Percentiles rank a stretch among this genome's conserved stretches.
Evolutionary conservation across 495 filamentous ascomycete species (phyloP).

Genomic region (Aspergillus wentii): DNA sequence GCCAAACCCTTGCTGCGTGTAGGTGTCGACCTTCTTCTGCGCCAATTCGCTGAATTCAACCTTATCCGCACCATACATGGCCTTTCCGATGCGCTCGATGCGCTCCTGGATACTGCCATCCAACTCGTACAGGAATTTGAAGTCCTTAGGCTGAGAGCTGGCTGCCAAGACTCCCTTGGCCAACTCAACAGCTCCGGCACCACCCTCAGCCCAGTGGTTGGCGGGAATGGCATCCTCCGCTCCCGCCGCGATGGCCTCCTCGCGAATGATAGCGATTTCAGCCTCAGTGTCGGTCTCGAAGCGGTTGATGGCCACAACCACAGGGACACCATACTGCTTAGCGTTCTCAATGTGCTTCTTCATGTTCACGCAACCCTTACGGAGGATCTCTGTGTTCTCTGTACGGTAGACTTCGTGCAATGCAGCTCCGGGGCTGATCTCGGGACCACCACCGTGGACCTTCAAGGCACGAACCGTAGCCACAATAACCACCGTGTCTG

Average conservation of each 20-base stretch:
- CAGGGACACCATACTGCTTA: constrained; percentile 79
- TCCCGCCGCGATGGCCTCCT: constrained; percentile 88
- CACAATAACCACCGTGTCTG: constrained; percentile 90
- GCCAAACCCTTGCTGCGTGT: constrained; percentile 85
- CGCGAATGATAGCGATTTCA: constrained; percentile 80
- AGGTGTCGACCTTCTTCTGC: constrained; percentile 92
- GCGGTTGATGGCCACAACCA: constrained; percentile 97
- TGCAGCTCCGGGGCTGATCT: constrained; percentile 79
- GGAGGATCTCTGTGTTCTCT: constrained; percentile 87
- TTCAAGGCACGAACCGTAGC: constrained; percentile 94
- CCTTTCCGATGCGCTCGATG: constrained; percentile 83
- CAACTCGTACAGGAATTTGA: constrained; percentile 80
- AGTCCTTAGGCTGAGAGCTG: constrained; percentile 79
- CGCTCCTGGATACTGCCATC: constrained; percentile 81
- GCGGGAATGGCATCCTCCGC: constrained; percentile 90
- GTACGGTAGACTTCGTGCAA: constrained; percentile 82
- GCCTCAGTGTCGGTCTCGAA: constrained; percentile 92
- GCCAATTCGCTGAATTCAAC: constrained; percentile 94
- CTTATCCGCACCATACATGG: constrained; percentile 88
- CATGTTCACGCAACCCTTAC: constrained; percentile 86
- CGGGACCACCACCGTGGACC: constrained; percentile 91
- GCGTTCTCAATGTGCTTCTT: constrained; percentile 93
- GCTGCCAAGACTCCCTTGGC: constrained; percentile 83
- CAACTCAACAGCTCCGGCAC: constrained; percentile 83
- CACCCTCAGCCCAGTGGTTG: constrained; percentile 97